These are phyloP conservation scores for Aspergillus latus DNA, from an alignment of 2,329 filamentous ascomycete species.

Conservation along the genomic window DNA sequence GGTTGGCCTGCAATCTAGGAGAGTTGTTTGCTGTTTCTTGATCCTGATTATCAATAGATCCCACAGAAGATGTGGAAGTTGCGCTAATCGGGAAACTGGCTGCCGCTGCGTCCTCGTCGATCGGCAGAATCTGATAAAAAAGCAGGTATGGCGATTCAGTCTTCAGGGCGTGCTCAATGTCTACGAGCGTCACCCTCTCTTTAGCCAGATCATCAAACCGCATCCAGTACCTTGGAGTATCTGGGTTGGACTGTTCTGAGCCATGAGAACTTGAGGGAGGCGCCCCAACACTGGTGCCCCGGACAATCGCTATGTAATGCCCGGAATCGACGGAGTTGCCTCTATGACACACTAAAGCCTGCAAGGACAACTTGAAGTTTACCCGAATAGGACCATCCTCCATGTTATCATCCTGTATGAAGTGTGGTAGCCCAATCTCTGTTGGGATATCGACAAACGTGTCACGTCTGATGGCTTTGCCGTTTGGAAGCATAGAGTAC, in stretches of 20 bases:
- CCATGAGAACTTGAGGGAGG: slow-evolving; percentile 28
- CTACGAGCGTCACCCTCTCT: slow-evolving; percentile 70
- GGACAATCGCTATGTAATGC: slow-evolving; percentile 84
- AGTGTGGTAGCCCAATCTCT: slow-evolving; percentile 79
- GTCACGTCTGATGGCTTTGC: slow-evolving; percentile 68
- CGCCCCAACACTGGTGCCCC: slow-evolving; percentile 59
- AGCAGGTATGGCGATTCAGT: slow-evolving; percentile 92
- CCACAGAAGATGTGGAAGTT: slow-evolving; percentile 25
- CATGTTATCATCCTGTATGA: slow-evolving; percentile 77
- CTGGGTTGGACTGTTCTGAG: slow-evolving; percentile 45
- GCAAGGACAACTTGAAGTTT: slow-evolving; percentile 91
- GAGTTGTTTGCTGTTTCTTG: slow-evolving; percentile 21
- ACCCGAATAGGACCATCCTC: slow-evolving; percentile 68
- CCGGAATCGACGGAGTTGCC: slow-evolving; percentile 83
- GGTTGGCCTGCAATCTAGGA: slow-evolving; percentile 21
- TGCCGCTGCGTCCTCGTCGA: slow-evolving; percentile 62
- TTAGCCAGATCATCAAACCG: slow-evolving; percentile 84
- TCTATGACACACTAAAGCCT: slow-evolving; percentile 89
- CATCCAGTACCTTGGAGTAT: slow-evolving; percentile 77
- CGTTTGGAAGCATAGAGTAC: slow-evolving; percentile 72
- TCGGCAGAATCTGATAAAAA: slow-evolving; percentile 92
- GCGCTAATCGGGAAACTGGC: slow-evolving; percentile 37
- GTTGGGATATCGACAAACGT: slow-evolving; percentile 91
- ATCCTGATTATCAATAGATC: slow-evolving; percentile 28
- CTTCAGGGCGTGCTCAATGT: slow-evolving; percentile 74